These are phyloP conservation scores for Penicillium brasilianum DNA, from an alignment of 2,329 filamentous ascomycete species.

Conservation along the genomic window DNA sequence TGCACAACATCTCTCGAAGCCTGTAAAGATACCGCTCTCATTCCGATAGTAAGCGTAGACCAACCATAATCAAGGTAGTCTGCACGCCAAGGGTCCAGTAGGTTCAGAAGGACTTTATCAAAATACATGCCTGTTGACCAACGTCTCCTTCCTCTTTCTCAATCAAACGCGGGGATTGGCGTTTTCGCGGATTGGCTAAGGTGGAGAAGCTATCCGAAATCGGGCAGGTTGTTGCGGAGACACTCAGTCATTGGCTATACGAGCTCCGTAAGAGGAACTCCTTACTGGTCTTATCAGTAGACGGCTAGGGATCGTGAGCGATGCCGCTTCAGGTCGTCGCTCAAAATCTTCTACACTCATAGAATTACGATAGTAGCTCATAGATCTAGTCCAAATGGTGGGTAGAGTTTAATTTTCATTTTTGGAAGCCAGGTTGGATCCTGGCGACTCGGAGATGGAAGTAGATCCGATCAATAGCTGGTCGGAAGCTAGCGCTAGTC, in stretches of 20 bases:
- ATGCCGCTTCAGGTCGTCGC: background rate
- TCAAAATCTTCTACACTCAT: background rate
- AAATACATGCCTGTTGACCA: background rate
- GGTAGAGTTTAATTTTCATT: conserved; percentile 11
- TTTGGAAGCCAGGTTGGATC: conserved; percentile 1
- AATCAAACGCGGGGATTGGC: conserved; percentile 16
- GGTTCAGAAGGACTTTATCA: background rate
- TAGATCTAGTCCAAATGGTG: conserved; percentile 4
- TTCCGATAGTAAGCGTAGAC: conserved; percentile 8
- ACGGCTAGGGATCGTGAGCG: background rate
- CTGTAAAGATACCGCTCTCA: background rate
- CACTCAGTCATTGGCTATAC: conserved; percentile 11
- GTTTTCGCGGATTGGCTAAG: conserved; percentile 3
- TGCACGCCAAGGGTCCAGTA: background rate
- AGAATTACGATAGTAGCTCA: background rate
- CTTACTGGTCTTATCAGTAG: conserved; percentile 11
- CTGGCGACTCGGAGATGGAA: background rate
- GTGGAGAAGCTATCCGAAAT: conserved; percentile 24
- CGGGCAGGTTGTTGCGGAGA: conserved; percentile 26
- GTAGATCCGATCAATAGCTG: background rate
- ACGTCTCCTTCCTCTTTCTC: conserved; percentile 4
- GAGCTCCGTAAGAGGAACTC: conserved; percentile 5
- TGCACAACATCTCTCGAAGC: conserved; percentile 3
- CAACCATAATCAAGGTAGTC: background rate
- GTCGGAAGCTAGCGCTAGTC: background rate